phyloP scores from a whole-genome alignment of 164 flowering plant genomes.

The Nelumbo lutea region DNA sequence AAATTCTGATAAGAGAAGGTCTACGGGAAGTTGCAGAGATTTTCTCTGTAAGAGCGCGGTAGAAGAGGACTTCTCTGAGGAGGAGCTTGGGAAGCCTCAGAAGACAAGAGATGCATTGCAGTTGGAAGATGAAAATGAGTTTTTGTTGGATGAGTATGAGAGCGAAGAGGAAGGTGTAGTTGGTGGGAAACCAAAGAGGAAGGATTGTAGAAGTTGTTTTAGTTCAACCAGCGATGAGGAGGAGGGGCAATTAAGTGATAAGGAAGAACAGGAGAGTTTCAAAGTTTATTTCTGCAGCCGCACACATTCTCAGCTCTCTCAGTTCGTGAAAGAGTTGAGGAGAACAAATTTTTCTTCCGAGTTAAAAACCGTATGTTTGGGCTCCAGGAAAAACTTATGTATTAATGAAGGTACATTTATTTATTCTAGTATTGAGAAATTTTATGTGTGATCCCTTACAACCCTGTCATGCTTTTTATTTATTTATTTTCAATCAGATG shows the following conservation, averaged over 20 bases:
- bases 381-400: slow-evolving; percentile 86
- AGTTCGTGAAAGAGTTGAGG: slow-evolving; percentile 80
- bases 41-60: slow-evolving; percentile 1
- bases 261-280: slow-evolving; percentile 38
- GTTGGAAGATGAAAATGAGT: slow-evolving; percentile 53
- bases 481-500: slow-evolving; percentile 42
- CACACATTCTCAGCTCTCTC: slow-evolving; percentile 96
- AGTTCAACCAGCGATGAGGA: slow-evolving; percentile 67
- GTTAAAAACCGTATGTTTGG: slow-evolving; percentile 65
- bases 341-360: slow-evolving; percentile 64
- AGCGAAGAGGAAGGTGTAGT: slow-evolving; percentile 61
- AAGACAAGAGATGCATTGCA: slow-evolving; percentile 23
- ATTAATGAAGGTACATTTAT: slow-evolving; percentile 67
- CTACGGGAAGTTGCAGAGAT: slow-evolving; percentile 20
- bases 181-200: slow-evolving; percentile 45
- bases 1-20: slow-evolving; percentile 17
- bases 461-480: neutral
- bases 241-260: slow-evolving; percentile 32
- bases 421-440: neutral
- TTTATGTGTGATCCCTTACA: neutral
- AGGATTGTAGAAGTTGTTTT: slow-evolving; percentile 31
- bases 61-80: slow-evolving; percentile 13
- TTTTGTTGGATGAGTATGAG: slow-evolving; percentile 79
- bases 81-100: slow-evolving; percentile 11
- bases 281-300: slow-evolving; percentile 90